Evolutionary conservation across 2,329 filamentous ascomycete genomes (phyloP).

Genomic region (Phaeophleospora eucalypticola): DNA sequence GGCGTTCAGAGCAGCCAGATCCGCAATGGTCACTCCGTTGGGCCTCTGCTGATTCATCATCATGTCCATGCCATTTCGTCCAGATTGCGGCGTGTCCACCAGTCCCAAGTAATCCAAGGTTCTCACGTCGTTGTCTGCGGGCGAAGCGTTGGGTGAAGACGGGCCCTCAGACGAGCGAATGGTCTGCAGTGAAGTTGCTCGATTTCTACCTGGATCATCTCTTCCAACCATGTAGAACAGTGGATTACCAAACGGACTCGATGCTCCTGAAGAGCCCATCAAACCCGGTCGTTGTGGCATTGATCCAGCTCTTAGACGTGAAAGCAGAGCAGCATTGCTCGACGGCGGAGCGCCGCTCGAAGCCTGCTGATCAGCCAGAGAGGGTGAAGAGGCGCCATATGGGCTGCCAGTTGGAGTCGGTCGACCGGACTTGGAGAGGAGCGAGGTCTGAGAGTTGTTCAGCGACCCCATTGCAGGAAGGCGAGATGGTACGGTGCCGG

Average conservation of each 20-base stretch:
- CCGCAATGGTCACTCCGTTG: slow-evolving; percentile 59
- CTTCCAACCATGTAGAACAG: slow-evolving; percentile 84
- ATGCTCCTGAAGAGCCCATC: slow-evolving; percentile 47
- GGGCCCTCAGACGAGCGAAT: slow-evolving; percentile 83
- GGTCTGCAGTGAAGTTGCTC: slow-evolving; percentile 68
- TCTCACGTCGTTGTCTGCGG: slow-evolving; percentile 81
- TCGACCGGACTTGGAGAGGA: slow-evolving; percentile 73
- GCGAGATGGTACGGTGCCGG: slow-evolving; percentile 91
- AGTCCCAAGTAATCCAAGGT: slow-evolving; percentile 94
- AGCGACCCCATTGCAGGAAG: slow-evolving; percentile 72
- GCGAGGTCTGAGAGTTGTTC: slow-evolving; percentile 50
- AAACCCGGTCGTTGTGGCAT: slow-evolving; percentile 85
- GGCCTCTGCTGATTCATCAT: slow-evolving; percentile 49
- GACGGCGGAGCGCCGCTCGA: slow-evolving; percentile 48
- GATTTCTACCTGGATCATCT: slow-evolving; percentile 64
- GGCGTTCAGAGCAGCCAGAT: slow-evolving; percentile 70
- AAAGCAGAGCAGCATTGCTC: slow-evolving; percentile 70
- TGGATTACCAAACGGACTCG: slow-evolving; percentile 79
- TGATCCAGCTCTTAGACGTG: slow-evolving; percentile 82
- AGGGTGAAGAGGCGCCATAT: slow-evolving; percentile 56
- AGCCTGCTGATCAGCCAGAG: slow-evolving; percentile 27
- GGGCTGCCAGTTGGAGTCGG: slow-evolving; percentile 83
- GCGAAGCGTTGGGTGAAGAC: slow-evolving; percentile 79
- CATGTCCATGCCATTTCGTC: slow-evolving; percentile 56
- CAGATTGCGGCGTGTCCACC: slow-evolving; percentile 84